These are phyloP conservation scores for Lentinula sp. DNA, from an alignment of 768 basidiomycete species.

Conservation along the genomic window DNA sequence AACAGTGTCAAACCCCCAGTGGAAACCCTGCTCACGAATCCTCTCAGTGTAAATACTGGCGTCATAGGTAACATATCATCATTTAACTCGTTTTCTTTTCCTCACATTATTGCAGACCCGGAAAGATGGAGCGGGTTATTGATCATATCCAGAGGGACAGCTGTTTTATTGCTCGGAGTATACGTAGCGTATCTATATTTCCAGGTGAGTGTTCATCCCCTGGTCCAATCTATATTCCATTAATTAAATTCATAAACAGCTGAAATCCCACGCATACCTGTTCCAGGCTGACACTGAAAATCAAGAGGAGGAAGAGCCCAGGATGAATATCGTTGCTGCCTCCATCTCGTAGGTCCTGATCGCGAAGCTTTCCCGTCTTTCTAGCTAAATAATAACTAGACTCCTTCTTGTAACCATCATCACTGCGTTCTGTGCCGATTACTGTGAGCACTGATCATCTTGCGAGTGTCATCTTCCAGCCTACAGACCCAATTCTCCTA, in stretches of 20 bases:
- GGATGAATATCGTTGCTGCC: constrained; percentile 73
- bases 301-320: constrained; percentile 28
- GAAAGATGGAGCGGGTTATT: constrained; percentile 45
- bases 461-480: neutral
- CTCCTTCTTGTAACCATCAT: constrained; percentile 71
- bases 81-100: neutral
- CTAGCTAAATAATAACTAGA: constrained; percentile 22
- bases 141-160: constrained; percentile 75
- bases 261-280: constrained; percentile 64
- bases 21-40: neutral
- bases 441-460: constrained; percentile 41
- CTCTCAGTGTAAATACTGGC: neutral
- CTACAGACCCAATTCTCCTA: constrained; percentile 25
- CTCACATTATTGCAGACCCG: constrained; percentile 17
- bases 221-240: neutral
- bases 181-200: constrained; percentile 74
- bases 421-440: constrained; percentile 89
- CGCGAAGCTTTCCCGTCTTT: neutral
- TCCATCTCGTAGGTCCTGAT: constrained; percentile 35
- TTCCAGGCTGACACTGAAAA: constrained; percentile 42
- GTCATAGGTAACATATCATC: neutral
- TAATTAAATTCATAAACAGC: constrained; percentile 27
- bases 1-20: constrained; percentile 34
- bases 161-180: constrained; percentile 65
- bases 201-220: constrained; percentile 41